These are phyloP conservation scores for Calonectria fujianensis DNA, from an alignment of 2,329 filamentous ascomycete species.

Conservation along the genomic window DNA sequence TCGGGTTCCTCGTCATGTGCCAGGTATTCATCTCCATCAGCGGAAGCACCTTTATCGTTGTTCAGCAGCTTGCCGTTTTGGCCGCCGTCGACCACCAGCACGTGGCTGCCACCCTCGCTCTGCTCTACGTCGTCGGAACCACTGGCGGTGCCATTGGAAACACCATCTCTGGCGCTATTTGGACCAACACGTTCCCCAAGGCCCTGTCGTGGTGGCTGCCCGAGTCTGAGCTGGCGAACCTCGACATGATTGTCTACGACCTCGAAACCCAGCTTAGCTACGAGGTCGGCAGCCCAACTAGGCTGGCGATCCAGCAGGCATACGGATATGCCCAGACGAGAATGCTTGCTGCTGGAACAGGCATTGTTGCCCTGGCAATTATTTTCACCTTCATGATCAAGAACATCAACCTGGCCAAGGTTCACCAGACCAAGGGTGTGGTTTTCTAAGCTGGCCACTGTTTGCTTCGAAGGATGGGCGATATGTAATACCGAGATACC, in stretches of 20 bases:
- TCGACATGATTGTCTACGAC: conserved; percentile 71
- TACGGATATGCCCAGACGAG: conserved; percentile 72
- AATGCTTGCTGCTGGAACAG: conserved; percentile 65
- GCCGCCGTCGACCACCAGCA: conserved; percentile 59
- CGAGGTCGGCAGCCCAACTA: conserved; percentile 64
- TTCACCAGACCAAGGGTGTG: conserved; percentile 71
- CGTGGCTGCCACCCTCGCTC: conserved; percentile 57
- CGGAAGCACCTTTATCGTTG: conserved; percentile 69
- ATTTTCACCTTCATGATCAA: conserved; percentile 67
- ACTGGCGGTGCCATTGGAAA: conserved; percentile 56
- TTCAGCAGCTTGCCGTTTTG: conserved; percentile 55
- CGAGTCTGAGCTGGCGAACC: conserved; percentile 55
- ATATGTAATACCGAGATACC: not conserved
- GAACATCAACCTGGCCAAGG: conserved; percentile 70
- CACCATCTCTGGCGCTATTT: conserved; percentile 58
- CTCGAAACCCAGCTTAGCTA: conserved; percentile 72
- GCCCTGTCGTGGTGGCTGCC: conserved; percentile 74
- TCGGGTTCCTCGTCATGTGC: conserved; percentile 68
- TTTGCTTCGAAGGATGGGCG: not conserved
- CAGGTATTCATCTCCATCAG: conserved; percentile 71
- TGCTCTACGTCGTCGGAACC: conserved; percentile 53
- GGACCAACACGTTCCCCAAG: conserved; percentile 58
- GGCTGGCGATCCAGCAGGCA: conserved; percentile 74
- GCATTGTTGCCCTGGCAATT: conserved; percentile 57
- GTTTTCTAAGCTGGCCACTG: conserved; percentile 64